phyloP scores from a whole-genome alignment of 495 filamentous ascomycete species.

The Lineolata rhizophorae region DNA sequence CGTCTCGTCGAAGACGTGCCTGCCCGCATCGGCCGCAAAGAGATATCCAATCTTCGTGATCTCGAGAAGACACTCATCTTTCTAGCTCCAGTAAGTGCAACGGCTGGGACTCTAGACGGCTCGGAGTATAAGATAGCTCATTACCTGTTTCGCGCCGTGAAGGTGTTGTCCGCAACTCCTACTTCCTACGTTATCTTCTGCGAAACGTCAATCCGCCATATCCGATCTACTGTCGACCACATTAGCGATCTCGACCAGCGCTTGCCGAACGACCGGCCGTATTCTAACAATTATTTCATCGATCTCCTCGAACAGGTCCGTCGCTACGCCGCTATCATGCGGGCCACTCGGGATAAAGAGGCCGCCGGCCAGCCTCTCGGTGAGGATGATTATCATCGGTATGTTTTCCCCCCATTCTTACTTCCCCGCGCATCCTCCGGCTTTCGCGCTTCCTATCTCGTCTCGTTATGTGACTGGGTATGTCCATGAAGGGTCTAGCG shows the following conservation, averaged over 20 bases:
- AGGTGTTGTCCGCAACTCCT: conserved; percentile 50
- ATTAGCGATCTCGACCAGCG: conserved; percentile 63
- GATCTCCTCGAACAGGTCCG: conserved; percentile 65
- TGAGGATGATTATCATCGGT: conserved; percentile 21
- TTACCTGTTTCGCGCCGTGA: conserved; percentile 32
- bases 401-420: conserved; percentile 15
- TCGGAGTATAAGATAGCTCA: conserved; percentile 39
- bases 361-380: conserved; percentile 17
- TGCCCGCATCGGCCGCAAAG: conserved; percentile 49
- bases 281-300: conserved; percentile 82
- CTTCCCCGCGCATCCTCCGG: background rate
- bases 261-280: conserved; percentile 60
- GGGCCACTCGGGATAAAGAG: conserved; percentile 25
- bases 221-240: conserved; percentile 61
- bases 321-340: conserved; percentile 24
- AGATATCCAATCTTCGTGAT: conserved; percentile 69
- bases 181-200: conserved; percentile 62
- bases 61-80: conserved; percentile 77
- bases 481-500: too few relatives aligned
- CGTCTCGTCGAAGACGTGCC: conserved; percentile 54
- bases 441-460: background rate
- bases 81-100: conserved; percentile 33
- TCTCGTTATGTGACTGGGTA: background rate
- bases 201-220: conserved; percentile 64
- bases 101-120: too few relatives aligned